These are phyloP conservation scores for Ganoderma lingzhi DNA, from an alignment of 1,284 basidiomycete species.

Conservation along the genomic window DNA sequence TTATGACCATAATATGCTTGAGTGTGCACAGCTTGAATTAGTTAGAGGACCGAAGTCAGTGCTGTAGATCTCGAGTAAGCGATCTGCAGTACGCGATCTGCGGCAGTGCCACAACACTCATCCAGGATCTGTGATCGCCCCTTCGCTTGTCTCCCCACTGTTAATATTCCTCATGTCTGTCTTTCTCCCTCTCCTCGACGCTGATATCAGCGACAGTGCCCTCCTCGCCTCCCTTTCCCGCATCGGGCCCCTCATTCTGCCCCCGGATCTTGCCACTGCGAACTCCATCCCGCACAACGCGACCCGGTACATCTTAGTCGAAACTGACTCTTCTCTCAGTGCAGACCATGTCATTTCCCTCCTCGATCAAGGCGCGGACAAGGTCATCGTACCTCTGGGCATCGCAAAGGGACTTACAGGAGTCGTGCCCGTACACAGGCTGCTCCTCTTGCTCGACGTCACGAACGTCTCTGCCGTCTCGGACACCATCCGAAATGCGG, in stretches of 20 bases:
- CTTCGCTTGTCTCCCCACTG: constrained; percentile 12
- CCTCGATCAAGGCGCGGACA: constrained; percentile 82
- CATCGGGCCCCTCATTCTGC: constrained; percentile 78
- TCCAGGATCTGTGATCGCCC: constrained; percentile 24
- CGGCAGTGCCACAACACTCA: constrained; percentile 1
- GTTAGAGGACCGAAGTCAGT: constrained; percentile 8
- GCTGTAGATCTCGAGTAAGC: constrained; percentile 13
- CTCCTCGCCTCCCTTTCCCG: constrained; percentile 72
- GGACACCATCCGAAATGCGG: constrained; percentile 72
- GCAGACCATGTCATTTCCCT: constrained; percentile 67
- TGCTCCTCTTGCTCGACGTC: constrained; percentile 79
- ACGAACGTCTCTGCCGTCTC: constrained; percentile 78
- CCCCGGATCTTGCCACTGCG: constrained; percentile 42
- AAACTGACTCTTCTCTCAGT: constrained; percentile 55
- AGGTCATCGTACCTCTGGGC: constrained; percentile 75
- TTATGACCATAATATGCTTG: too few species aligned
- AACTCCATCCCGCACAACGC: constrained; percentile 43
- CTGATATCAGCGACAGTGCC: constrained; percentile 47
- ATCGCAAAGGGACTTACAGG: constrained; percentile 74
- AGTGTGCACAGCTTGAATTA: not conserved
- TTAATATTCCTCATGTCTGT: constrained; percentile 51
- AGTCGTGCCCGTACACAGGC: constrained; percentile 74
- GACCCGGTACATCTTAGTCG: constrained; percentile 62
- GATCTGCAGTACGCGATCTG: constrained; percentile 22
- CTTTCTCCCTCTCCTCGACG: constrained; percentile 70